These are phyloP conservation scores for Setaria viridis DNA, from an alignment of 202 grass and related monocot genomes.

Conservation along the genomic window DNA sequence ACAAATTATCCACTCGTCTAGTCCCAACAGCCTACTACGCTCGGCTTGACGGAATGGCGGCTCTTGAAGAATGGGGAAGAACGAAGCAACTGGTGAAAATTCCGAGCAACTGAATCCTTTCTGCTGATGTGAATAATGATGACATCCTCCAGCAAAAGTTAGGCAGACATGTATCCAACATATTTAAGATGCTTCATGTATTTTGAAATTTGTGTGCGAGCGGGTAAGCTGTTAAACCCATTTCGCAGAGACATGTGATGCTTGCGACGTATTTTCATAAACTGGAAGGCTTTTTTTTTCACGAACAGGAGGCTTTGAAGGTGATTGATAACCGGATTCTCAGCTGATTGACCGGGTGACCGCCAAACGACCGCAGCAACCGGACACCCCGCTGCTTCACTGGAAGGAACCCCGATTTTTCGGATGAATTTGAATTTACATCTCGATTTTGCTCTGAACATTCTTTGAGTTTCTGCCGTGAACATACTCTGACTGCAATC, in stretches of 20 bases:
- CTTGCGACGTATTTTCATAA: no score
- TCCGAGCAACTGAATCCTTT: no score
- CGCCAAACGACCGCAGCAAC: neutral
- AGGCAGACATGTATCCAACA: neutral
- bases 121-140: no score
- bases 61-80: neutral
- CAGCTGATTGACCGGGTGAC: slow-evolving; percentile 2
- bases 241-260: no score
- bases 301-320: no score
- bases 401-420: neutral
- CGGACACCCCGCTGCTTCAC: neutral
- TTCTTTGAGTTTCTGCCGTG: neutral
- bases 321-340: neutral
- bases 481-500: slow-evolving; percentile 12
- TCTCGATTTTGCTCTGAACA: neutral
- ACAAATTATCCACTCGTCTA: neutral
- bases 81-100: no score
- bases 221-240: no score
- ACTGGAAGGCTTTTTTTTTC: no score
- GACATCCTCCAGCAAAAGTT: no score
- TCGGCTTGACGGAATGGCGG: neutral
- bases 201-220: no score
- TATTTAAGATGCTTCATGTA: neutral
- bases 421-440: neutral
- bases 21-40: neutral